phyloP scores from a whole-genome alignment of 2,329 filamentous ascomycete species.

The Beauveria asiatica region DNA sequence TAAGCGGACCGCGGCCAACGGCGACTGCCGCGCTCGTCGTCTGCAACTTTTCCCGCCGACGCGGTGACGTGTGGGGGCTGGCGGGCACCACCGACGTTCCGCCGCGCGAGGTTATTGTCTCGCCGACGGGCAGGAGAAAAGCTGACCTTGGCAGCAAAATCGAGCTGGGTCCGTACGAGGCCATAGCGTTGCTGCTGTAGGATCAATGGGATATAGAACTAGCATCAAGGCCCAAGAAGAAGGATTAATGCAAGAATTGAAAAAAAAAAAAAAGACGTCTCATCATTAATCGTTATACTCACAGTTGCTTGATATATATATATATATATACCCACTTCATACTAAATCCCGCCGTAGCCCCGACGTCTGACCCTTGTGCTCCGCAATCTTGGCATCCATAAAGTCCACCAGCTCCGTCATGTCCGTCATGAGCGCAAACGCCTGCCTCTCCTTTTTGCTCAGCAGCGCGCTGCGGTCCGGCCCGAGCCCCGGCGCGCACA shows the following conservation, averaged over 20 bases:
- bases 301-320: neutral
- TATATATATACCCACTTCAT: constrained; percentile 10
- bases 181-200: constrained; percentile 25
- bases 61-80: constrained; percentile 26
- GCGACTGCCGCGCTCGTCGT: constrained; percentile 26
- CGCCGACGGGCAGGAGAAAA: constrained; percentile 22
- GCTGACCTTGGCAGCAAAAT: constrained; percentile 22
- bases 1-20: constrained; percentile 23
- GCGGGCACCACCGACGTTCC: constrained; percentile 10
- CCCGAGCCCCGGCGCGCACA: constrained; percentile 51
- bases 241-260: no score
- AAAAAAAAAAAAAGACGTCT: neutral
- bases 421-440: constrained; percentile 39
- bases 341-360: constrained; percentile 19
- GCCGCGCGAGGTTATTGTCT: constrained; percentile 27
- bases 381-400: constrained; percentile 41
- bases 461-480: constrained; percentile 44
- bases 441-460: constrained; percentile 45
- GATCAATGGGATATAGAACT: neutral
- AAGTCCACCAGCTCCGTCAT: constrained; percentile 54
- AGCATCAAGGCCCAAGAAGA: no score
- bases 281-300: neutral
- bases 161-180: constrained; percentile 29
- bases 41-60: constrained; percentile 30
- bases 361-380: constrained; percentile 23